Evolutionary conservation across 2,329 filamentous ascomycete species (phyloP).

Genomic region (Aspergillus ibericus): DNA sequence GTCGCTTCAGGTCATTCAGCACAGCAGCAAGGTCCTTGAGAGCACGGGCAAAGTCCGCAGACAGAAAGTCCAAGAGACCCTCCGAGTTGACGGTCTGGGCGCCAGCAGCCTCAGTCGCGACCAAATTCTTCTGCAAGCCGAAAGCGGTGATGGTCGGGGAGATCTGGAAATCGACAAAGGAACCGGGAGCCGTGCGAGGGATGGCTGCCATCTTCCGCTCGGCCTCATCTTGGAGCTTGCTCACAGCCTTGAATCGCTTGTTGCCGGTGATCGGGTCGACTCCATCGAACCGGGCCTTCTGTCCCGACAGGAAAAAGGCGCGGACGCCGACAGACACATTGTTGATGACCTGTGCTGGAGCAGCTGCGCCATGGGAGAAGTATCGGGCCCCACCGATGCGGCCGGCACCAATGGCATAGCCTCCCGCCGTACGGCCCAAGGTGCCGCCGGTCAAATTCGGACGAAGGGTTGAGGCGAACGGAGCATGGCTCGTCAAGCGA

Average conservation of each 20-base stretch:
- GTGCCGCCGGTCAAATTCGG: slow-evolving; percentile 90
- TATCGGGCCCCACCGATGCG: slow-evolving; percentile 72
- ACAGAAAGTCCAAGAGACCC: slow-evolving; percentile 80
- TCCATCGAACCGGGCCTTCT: slow-evolving; percentile 85
- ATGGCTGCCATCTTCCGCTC: slow-evolving; percentile 65
- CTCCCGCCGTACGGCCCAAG: slow-evolving; percentile 79
- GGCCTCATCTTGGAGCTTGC: slow-evolving; percentile 70
- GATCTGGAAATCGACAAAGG: slow-evolving; percentile 84
- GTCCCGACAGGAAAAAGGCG: slow-evolving; percentile 87
- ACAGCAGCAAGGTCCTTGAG: slow-evolving; percentile 79
- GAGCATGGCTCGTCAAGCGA: slow-evolving; percentile 71
- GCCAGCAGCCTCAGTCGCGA: slow-evolving; percentile 34
- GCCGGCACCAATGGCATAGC: slow-evolving; percentile 75
- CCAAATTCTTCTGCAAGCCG: slow-evolving; percentile 42
- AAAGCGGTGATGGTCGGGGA: slow-evolving; percentile 89
- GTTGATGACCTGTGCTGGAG: slow-evolving; percentile 85
- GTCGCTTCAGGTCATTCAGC: slow-evolving; percentile 75
- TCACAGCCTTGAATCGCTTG: slow-evolving; percentile 77
- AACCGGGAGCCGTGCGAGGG: slow-evolving; percentile 61
- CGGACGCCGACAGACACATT: slow-evolving; percentile 94
- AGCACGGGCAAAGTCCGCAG: slow-evolving; percentile 82
- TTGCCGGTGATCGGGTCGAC: slow-evolving; percentile 66
- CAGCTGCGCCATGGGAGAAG: slow-evolving; percentile 84
- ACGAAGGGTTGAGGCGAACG: slow-evolving; percentile 83
- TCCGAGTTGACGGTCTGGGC: slow-evolving; percentile 72